These are phyloP conservation scores for Hypoxylon subgilvum DNA, from an alignment of 495 filamentous ascomycete species.

Conservation along the genomic window DNA sequence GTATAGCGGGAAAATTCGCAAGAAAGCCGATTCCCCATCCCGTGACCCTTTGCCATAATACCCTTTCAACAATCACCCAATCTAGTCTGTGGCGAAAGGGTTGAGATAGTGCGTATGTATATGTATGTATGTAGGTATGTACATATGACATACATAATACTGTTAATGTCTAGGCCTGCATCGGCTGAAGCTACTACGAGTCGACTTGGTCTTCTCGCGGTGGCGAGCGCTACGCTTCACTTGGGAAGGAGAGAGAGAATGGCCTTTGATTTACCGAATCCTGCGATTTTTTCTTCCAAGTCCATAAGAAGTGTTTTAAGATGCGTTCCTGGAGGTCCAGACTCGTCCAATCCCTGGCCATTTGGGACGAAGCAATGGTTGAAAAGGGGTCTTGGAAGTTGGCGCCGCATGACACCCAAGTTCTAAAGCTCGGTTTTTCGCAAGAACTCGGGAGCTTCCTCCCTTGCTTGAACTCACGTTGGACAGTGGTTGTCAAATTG, in stretches of 20 bases:
- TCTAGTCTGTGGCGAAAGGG: constrained; percentile 19
- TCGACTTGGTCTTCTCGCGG: constrained; percentile 5
- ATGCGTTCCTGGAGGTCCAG: constrained; percentile 4
- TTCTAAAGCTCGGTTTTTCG: neutral
- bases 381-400: neutral
- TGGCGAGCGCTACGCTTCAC: constrained; percentile 24
- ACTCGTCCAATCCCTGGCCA: neutral
- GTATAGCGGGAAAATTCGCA: constrained; percentile 8
- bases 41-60: constrained; percentile 14
- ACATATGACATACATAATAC: too few relatives aligned
- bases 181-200: neutral
- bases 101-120: constrained; percentile 4
- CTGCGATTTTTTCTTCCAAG: neutral
- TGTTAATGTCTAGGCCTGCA: constrained; percentile 4
- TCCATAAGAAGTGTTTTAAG: neutral
- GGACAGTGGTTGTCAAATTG: constrained; percentile 12
- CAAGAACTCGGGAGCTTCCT: constrained; percentile 1
- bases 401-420: neutral
- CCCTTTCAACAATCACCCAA: neutral
- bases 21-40: constrained; percentile 19
- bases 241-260: constrained; percentile 24
- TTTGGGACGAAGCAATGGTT: neutral
- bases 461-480: constrained; percentile 27
- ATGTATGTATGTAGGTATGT: too few relatives aligned
- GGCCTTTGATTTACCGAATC: constrained; percentile 7